These are phyloP conservation scores for Lipomyces yarrowii DNA, from an alignment of 1,139 yeast species.

Conservation along the genomic window DNA sequence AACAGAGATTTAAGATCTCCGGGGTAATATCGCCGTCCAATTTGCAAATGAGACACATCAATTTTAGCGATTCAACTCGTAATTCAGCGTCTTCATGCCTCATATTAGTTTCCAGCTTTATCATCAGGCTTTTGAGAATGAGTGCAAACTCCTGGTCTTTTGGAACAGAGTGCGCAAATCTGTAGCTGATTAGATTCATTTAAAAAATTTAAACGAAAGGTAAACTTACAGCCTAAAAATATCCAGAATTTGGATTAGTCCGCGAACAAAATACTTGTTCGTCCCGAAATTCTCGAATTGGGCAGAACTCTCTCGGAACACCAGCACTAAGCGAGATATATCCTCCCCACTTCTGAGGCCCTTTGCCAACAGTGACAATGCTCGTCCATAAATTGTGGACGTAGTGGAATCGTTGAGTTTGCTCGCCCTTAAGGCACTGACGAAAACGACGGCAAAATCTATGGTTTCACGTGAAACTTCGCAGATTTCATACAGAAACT, in stretches of 20 bases:
- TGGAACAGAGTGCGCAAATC: neutral
- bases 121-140: neutral
- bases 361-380: neutral
- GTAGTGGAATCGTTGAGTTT: neutral
- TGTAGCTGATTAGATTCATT: neutral
- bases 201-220: neutral
- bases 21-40: neutral
- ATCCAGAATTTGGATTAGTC: neutral
- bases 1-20: conserved; percentile 46
- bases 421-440: neutral
- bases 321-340: neutral
- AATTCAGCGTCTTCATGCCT: conserved; percentile 9
- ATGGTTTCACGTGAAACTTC: neutral
- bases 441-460: neutral
- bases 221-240: neutral
- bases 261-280: neutral
- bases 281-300: neutral
- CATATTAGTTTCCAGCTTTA: conserved; percentile 7
- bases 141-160: neutral
- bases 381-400: conserved; percentile 1
- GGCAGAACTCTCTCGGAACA: neutral
- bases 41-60: neutral
- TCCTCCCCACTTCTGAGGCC: neutral
- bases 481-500: neutral
- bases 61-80: conserved; percentile 15